A percentile compares a stretch with the other conserved stretches of the same genome.
These are phyloP conservation scores for Kluyveromyces nonfermentans DNA, from an alignment of 805 yeast genomes.

Conservation along the genomic window DNA sequence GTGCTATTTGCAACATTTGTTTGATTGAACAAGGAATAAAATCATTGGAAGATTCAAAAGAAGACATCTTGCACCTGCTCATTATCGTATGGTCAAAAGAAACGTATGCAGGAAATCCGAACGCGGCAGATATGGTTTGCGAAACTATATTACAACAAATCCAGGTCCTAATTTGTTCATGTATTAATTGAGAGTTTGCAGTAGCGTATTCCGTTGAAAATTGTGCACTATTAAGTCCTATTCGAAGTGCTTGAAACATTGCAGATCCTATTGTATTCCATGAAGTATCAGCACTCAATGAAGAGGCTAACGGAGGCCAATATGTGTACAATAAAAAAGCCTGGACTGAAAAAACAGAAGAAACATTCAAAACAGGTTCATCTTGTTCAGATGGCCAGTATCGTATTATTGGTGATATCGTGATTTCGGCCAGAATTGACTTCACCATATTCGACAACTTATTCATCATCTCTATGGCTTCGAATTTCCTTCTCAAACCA, in stretches of 20 bases:
- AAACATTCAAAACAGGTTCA: slow-evolving; percentile 76
- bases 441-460: slow-evolving; percentile 61
- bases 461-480: slow-evolving; percentile 39
- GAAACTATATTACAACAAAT: slow-evolving; percentile 84
- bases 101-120: slow-evolving; percentile 91
- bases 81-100: slow-evolving; percentile 68
- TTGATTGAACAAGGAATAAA: slow-evolving; percentile 51
- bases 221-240: slow-evolving; percentile 83
- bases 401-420: slow-evolving; percentile 83
- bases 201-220: slow-evolving; percentile 44
- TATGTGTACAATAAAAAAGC: slow-evolving; percentile 80
- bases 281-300: slow-evolving; percentile 88
- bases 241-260: slow-evolving; percentile 81
- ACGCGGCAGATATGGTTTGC: slow-evolving; percentile 82
- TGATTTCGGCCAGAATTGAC: slow-evolving; percentile 72
- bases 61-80: slow-evolving; percentile 36
- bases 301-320: slow-evolving; percentile 96
- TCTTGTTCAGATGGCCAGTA: slow-evolving; percentile 71
- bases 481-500: slow-evolving; percentile 56
- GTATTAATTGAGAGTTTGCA: slow-evolving; percentile 35
- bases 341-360: slow-evolving; percentile 89
- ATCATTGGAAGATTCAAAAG: slow-evolving; percentile 14
- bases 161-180: slow-evolving; percentile 88
- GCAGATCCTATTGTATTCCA: slow-evolving; percentile 96
- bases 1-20: slow-evolving; percentile 74